Evolutionary conservation across 2,329 filamentous ascomycete genomes (phyloP).

Genomic region (Fusarium xyrophilum): DNA sequence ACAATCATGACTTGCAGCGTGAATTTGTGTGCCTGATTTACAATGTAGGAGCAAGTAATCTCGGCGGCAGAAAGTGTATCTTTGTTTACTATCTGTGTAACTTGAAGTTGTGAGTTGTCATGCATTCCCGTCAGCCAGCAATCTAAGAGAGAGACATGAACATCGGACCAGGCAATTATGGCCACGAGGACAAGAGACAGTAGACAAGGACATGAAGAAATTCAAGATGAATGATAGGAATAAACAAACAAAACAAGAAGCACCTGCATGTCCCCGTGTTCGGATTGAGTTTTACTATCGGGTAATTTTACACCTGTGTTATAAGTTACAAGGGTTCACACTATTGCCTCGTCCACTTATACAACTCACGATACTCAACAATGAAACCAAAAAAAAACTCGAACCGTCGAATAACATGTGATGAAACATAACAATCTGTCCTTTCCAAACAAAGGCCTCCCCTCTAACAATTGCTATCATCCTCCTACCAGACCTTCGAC

Average conservation of each 20-base stretch:
- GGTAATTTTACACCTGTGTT: neutral
- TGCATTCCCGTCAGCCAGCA: constrained; percentile 35
- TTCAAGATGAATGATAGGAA: neutral
- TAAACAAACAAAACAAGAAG: neutral
- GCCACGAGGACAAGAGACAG: constrained; percentile 28
- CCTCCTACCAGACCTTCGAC: constrained; percentile 6
- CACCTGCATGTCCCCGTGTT: constrained; percentile 24
- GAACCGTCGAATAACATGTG: constrained; percentile 3
- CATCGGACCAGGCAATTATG: constrained; percentile 28
- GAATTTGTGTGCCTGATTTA: neutral
- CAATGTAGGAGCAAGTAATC: neutral
- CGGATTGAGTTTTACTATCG: constrained; percentile 16
- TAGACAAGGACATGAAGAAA: neutral
- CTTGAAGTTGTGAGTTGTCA: constrained; percentile 40
- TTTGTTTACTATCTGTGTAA: constrained; percentile 22
- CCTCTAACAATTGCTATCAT: constrained; percentile 27
- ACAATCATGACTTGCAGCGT: constrained; percentile 29
- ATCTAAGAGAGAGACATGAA: neutral
- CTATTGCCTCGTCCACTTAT: neutral
- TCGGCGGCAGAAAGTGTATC: constrained; percentile 1
- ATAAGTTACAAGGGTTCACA: constrained; percentile 2
- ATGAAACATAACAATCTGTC: neutral
- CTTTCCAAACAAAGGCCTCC: constrained; percentile 21
- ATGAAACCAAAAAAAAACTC: constrained; percentile 12
- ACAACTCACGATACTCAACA: neutral